Evolutionary conservation across 2,329 filamentous ascomycete species (phyloP), one percentile per base, ranked within the genome.

Genomic region (Colletotrichum noveboracense): DNA sequence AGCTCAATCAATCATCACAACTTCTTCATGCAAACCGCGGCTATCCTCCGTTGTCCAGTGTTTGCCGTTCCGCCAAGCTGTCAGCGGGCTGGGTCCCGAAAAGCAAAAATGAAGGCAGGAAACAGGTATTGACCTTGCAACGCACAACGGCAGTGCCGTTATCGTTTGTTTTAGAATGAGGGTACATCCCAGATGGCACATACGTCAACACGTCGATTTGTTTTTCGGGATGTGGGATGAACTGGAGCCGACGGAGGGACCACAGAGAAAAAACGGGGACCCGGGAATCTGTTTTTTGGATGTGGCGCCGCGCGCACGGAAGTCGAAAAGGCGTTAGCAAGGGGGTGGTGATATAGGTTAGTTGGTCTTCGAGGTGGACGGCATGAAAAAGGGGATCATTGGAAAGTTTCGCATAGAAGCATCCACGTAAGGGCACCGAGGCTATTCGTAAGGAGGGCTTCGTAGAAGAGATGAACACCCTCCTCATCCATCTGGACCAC

Each of bases 211-310:
- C 38, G 8, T 18, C 21, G 52, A 24, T 16, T 65, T 26, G 26
- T 66, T 48, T 65, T 60, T 66, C 61, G 61, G 67, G 16, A 74
- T 74, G 67, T 71, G 67, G 72, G 60, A 74, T 65, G 36, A 71
- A 55, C 52, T n/a, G 34, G 60, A 26, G 12, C 16, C 21, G 34
- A 21, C 18, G 30, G 24, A 62, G 34, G 70, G 28, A 6, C 7
- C 43, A 52, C 18, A 48, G 18, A 5, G 5, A 21, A 52, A 52
- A 48, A 52, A 52, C n/a, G 43, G n/a, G 43, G 43, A 21, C n/a
- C 43, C 43, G 43, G 10, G 43, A 52, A 52, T 52, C 43, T 21
- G 43, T 52, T 52, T 52, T 52, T 52, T 43, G 52, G 65, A 64
- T 12, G 12, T 73, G 65, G 34, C 34, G 56, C 16, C 28, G 38